Conservation (phyloP, 1,284 basidiomycete genomes). For the Ustilago trichophora region DNA sequence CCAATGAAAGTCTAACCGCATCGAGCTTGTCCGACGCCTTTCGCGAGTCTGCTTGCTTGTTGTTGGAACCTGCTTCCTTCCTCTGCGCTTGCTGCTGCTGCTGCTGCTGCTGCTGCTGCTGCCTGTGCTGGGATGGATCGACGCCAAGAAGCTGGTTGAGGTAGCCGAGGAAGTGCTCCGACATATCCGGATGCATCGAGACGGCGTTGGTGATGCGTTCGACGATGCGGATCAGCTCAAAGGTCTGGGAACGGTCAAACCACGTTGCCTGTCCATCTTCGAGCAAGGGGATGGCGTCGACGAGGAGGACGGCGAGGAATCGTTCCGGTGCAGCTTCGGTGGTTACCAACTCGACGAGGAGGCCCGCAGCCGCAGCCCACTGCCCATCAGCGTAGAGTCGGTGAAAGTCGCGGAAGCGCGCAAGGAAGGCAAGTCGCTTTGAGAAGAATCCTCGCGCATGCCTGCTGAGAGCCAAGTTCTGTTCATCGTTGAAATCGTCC, state of each 20-base stretch:
- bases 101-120: too few species aligned
- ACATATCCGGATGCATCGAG: conserved; percentile 40
- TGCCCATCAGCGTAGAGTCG: conserved; percentile 45
- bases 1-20: conserved; percentile 47
- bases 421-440: conserved; percentile 58
- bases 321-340: conserved; percentile 59
- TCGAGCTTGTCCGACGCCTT: conserved; percentile 48
- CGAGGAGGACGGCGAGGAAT: conserved; percentile 60
- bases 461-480: conserved; percentile 3
- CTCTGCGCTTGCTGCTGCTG: conserved; percentile 1
- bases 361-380: conserved; percentile 48
- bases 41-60: conserved; percentile 4
- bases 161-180: conserved; percentile 54
- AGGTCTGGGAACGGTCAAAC: conserved; percentile 55
- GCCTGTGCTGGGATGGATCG: too few species aligned
- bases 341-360: conserved; percentile 58
- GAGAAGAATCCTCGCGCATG: conserved; percentile 47
- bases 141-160: conserved; percentile 47
- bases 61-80: not conserved
- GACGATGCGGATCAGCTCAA: conserved; percentile 59
- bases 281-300: conserved; percentile 60
- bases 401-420: conserved; percentile 63
- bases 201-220: conserved; percentile 53
- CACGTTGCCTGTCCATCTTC: conserved; percentile 43
- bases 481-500: conserved; percentile 9